Base-by-base conservation (phyloP, 331 rosid species). In the Erythrophleum ivorense region DNA sequence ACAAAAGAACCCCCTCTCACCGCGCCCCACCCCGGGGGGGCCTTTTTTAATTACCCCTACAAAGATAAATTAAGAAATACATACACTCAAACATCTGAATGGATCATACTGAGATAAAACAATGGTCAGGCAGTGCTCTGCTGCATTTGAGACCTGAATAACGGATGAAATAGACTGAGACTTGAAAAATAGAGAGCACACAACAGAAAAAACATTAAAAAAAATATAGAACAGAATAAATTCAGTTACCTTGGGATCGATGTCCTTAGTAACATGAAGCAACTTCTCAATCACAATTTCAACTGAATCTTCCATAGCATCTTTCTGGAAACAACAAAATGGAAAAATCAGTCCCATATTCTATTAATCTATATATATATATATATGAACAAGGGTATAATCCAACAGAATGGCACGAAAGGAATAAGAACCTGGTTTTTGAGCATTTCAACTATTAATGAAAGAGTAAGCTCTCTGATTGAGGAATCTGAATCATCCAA, bases 261-360 rank as follows among this genome's bases (percentile, higher is more conserved):
- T 75, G 76, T 94, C 98, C 81, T 90, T 91, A 7, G 94, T 84
- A 58, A 94, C 98, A 82, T 92, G 92, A 85, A 96, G 97, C 88
- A 96, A 91, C 91, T 94, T 96, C 91, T 94, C 98, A 87, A 96
- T 94, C 48, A 96, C 92, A 55, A 96, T 87, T 88, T 96, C 99
- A 81, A 96, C 88, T 82, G 99, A 94, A 82, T 90, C 97, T 85
- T 96, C 99, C 93, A 96, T 90, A n/a, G 93, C 87, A 75, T 89
- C 92, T 85, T 89, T 94, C 99, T 96, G 85, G 34, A 84, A 87
- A 75, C 9, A 81, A 76, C 14, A 62, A 55, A 16, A 29, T 3
- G 29, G 18, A 62, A 3, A 45, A 66, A 24, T 14, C 50, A 52
- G 57, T 41, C 46, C 43, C 68, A n/a, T 11, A 9, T 50, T 66